Base-by-base conservation (phyloP, 208 protist genomes). In the Strigomonas galati region DNA sequence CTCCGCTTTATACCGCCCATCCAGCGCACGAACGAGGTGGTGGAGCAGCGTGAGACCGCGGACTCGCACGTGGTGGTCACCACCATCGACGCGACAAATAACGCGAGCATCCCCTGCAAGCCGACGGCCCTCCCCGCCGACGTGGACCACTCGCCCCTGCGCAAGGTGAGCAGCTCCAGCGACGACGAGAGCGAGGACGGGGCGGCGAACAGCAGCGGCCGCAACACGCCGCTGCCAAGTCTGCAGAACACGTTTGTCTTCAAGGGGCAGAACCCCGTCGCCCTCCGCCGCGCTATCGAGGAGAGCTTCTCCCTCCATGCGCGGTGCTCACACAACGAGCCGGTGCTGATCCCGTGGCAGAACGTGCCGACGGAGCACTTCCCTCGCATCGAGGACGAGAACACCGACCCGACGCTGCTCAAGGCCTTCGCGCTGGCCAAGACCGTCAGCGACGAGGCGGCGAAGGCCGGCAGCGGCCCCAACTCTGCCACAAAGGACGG, bases 241-340 rank as follows among this genome's bases (percentile, higher is more conserved):
- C 14, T 46, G 40, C 40, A 43, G 28, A 26, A 62, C 19, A 69
- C 71, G 37, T 26, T 67, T 17, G 65, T 70, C 46, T 79, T 70
- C 60, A 66, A 71, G 15, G 79, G 71, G 21, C 69, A 85, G 30
- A 85, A 74, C 40, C 69, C 65, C 21, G 62, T 73, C 30, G 82
- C 88, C 26, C 58, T 94, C 27, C 81, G 81, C 51, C 62, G 81
- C 4, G 88, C 88, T 30, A 92, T 94, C 59, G 76, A 84, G 26
- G 88, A 94, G 60, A 79, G 67, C 21, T 49, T 87, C 28, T 62
- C 72, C 56, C 72, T 92, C 12, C 72, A 74, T 43, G 81, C 82
- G 30, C 81, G 78, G 54, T 91, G 84, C 61, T 48, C 65, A 32
- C 71, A 65, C 40, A 84, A 94, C 69, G 64, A 75, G 12, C 74